These are phyloP conservation scores for Sclerotiophoma versabilis DNA, from an alignment of 2,329 filamentous ascomycete genomes.

Conservation along the genomic window DNA sequence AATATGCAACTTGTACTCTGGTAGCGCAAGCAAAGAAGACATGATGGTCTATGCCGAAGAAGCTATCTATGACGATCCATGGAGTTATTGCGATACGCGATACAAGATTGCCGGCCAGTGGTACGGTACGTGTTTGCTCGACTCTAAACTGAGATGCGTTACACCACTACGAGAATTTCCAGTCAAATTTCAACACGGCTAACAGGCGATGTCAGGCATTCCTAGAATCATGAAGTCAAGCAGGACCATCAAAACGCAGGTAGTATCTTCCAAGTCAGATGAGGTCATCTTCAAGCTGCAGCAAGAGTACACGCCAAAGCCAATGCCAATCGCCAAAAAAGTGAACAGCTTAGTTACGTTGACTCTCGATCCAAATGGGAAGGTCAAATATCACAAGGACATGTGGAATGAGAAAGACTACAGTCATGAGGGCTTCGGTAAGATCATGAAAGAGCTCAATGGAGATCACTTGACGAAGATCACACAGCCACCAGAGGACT, in stretches of 20 bases:
- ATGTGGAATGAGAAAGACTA: slow-evolving; percentile 68
- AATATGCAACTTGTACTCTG: slow-evolving; percentile 56
- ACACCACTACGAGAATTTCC: not conserved
- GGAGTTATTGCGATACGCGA: slow-evolving; percentile 58
- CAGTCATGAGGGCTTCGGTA: slow-evolving; percentile 61
- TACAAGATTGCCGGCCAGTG: slow-evolving; percentile 62
- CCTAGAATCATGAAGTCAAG: slow-evolving; percentile 53
- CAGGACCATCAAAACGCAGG: slow-evolving; percentile 52
- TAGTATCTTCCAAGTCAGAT: slow-evolving; percentile 48
- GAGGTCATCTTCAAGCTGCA: slow-evolving; percentile 58
- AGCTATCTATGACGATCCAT: slow-evolving; percentile 58
- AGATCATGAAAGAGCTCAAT: slow-evolving; percentile 59
- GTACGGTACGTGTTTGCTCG: slow-evolving; percentile 48
- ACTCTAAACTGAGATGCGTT: not conserved
- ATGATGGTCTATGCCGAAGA: slow-evolving; percentile 59
- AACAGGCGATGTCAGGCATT: too few relatives aligned
- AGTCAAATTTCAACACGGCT: too few relatives aligned
- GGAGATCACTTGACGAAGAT: slow-evolving; percentile 56
- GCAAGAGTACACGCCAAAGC: slow-evolving; percentile 56
- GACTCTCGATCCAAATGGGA: slow-evolving; percentile 63
- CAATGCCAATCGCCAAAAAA: slow-evolving; percentile 53
- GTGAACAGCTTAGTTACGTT: slow-evolving; percentile 63
- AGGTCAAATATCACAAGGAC: slow-evolving; percentile 65
- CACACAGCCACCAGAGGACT: slow-evolving; percentile 46
- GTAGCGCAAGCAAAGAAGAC: slow-evolving; percentile 56